phyloP scores from a whole-genome alignment of 768 basidiomycete genomes.

The Boletus edulis region DNA sequence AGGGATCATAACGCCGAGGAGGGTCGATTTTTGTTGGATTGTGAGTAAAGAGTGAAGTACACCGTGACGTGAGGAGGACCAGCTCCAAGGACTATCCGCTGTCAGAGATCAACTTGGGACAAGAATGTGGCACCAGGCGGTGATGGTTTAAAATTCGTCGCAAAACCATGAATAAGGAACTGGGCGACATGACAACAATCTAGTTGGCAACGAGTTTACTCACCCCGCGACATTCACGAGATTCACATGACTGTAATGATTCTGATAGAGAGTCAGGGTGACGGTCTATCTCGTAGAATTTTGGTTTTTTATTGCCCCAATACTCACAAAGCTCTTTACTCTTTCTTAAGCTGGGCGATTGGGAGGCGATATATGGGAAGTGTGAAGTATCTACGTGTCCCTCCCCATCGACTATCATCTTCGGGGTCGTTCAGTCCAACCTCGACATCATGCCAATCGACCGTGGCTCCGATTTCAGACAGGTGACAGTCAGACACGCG shows the following conservation, averaged over 20 bases:
- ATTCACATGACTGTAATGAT: no score
- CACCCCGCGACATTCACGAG: not conserved
- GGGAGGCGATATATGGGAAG: constrained; percentile 75
- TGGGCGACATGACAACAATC: constrained; percentile 20
- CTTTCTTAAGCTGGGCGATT: constrained; percentile 36
- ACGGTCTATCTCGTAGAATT: no score
- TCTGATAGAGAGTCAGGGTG: no score
- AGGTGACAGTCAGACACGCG: constrained; percentile 83
- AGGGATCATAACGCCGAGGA: constrained; percentile 13
- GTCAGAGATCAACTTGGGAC: not conserved
- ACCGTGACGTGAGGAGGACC: constrained; percentile 16
- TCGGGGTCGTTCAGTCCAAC: constrained; percentile 45
- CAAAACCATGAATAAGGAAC: not conserved
- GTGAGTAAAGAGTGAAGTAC: not conserved
- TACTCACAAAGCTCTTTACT: constrained; percentile 1
- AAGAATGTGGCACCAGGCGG: not conserved
- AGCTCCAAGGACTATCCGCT: constrained; percentile 13
- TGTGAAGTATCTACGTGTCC: constrained; percentile 73
- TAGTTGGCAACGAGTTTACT: constrained; percentile 6
- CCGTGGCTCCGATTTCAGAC: constrained; percentile 72
- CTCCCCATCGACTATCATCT: constrained; percentile 68
- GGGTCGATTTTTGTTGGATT: not conserved
- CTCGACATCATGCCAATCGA: constrained; percentile 81
- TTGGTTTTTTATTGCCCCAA: no score
- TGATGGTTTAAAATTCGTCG: not conserved